These are phyloP conservation scores for Senna siamea DNA, from an alignment of 306 rosid species.

Conservation along the genomic window DNA sequence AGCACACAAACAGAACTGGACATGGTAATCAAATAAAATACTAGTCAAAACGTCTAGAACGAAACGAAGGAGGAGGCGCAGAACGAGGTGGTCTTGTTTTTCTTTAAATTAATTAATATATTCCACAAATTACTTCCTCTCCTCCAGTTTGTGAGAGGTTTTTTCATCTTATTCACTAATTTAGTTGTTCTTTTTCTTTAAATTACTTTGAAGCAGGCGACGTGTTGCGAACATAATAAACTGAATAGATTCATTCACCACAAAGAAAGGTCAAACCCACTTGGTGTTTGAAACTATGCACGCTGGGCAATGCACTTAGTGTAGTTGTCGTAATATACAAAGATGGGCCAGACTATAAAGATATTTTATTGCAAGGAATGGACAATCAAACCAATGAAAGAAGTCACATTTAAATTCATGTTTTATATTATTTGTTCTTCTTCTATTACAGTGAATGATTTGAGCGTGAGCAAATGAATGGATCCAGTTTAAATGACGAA, in stretches of 20 bases:
- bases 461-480: neutral
- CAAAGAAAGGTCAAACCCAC: neutral
- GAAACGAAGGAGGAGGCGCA: neutral
- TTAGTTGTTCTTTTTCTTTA: neutral
- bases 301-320: neutral
- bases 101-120: neutral
- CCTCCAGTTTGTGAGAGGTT: neutral
- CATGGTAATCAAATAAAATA: slow-evolving; percentile 2
- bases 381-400: neutral
- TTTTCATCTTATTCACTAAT: neutral
- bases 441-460: too few species aligned
- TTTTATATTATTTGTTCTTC: neutral
- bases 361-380: neutral
- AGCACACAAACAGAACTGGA: slow-evolving; percentile 32
- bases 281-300: neutral
- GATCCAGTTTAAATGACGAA: neutral
- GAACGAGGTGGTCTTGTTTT: slow-evolving; percentile 6
- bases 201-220: neutral
- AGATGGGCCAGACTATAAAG: too few species aligned
- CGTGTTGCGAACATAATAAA: neutral
- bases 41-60: slow-evolving; percentile 36
- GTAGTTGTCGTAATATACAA: slow-evolving; percentile 9
- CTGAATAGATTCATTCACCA: neutral
- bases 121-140: neutral
- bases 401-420: neutral